Conservation (phyloP, 2,329 filamentous ascomycete species). For the Trichophyton schoenleinii region DNA sequence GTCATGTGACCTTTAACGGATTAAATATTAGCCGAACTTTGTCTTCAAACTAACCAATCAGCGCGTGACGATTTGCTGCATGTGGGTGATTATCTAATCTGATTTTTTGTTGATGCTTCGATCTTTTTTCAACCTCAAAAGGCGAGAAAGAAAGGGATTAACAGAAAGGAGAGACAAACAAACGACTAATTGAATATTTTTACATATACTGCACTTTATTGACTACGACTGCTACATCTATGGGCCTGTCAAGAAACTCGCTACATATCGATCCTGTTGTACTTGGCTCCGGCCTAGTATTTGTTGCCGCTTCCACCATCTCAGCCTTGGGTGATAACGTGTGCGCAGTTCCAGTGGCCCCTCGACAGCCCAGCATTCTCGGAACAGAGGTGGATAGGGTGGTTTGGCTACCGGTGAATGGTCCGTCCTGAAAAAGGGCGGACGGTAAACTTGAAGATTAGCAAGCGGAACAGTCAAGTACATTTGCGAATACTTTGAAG, state of each 20-base stretch:
- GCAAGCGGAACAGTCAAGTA: not conserved
- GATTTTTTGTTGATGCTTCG: not conserved
- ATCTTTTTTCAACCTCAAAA: not conserved
- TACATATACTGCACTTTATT: not conserved
- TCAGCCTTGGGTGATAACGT: constrained; percentile 7
- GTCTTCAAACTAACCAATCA: constrained; percentile 4
- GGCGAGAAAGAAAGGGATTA: not conserved
- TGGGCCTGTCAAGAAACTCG: constrained; percentile 15
- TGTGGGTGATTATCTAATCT: not conserved
- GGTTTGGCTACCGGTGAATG: constrained; percentile 36
- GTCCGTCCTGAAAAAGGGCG: constrained; percentile 42
- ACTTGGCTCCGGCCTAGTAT: constrained; percentile 18
- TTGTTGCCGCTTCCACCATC: constrained; percentile 10
- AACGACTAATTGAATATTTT: not conserved
- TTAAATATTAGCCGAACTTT: not conserved
- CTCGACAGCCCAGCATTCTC: constrained; percentile 12
- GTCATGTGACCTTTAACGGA: not conserved
- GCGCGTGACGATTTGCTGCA: not conserved
- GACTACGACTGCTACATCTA: constrained; percentile 12
- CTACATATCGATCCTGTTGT: constrained; percentile 17
- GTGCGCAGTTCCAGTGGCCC: constrained; percentile 11
- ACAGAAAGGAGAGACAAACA: no score
- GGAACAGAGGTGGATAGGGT: constrained; percentile 20
- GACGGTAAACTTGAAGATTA: constrained; percentile 32
- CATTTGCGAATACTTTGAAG: constrained; percentile 1